Evolutionary conservation across 2,329 filamentous ascomycete species (phyloP).

Genomic region (Lasiodiplodia sp.): DNA sequence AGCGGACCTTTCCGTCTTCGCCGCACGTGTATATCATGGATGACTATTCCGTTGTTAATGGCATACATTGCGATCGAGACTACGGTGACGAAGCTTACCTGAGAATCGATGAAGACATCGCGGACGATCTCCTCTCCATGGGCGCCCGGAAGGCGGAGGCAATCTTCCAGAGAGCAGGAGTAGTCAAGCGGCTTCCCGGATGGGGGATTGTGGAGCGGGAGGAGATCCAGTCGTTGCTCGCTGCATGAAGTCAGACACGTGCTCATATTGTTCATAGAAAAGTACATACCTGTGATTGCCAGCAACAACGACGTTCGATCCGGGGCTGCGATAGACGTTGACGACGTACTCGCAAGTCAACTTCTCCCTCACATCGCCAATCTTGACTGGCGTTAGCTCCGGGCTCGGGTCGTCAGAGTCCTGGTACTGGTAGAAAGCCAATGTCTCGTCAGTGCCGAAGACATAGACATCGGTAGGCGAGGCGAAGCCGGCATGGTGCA

Average conservation of each 20-base stretch:
- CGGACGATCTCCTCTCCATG: constrained; percentile 59
- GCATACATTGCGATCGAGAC: not conserved
- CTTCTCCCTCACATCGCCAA: constrained; percentile 73
- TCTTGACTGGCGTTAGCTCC: constrained; percentile 54
- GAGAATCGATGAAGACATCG: constrained; percentile 51
- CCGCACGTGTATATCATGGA: constrained; percentile 55
- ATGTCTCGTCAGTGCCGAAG: constrained; percentile 78
- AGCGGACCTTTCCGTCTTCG: constrained; percentile 56
- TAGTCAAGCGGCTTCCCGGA: constrained; percentile 39
- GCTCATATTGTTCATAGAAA: not conserved
- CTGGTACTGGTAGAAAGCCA: constrained; percentile 74
- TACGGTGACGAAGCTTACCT: constrained; percentile 37
- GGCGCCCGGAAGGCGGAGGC: constrained; percentile 47
- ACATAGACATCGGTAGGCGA: constrained; percentile 69
- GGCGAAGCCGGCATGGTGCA: constrained; percentile 74
- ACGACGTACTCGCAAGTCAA: constrained; percentile 78
- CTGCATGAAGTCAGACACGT: constrained; percentile 32
- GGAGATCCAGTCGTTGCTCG: constrained; percentile 40
- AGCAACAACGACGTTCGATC: constrained; percentile 68
- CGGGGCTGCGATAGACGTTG: constrained; percentile 68
- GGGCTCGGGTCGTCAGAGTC: constrained; percentile 59
- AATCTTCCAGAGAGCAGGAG: constrained; percentile 38
- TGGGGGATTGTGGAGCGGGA: constrained; percentile 38
- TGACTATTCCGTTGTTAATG: constrained; percentile 34
- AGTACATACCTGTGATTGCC: constrained; percentile 71